Conservation (phyloP, 164 flowering plant genomes). For the grape (Vitis vinifera) region DNA sequence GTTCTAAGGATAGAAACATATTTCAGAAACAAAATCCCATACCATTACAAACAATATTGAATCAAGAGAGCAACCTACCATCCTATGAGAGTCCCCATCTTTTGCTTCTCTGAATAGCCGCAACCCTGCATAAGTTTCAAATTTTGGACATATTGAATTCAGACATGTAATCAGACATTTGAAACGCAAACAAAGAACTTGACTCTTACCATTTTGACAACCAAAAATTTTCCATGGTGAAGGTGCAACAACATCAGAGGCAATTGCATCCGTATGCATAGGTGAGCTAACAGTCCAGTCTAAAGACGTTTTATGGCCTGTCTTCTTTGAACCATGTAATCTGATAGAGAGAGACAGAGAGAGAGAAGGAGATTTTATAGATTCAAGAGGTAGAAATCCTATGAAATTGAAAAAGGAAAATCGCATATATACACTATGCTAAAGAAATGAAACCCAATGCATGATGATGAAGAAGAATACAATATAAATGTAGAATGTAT, state of each 20-base stretch:
- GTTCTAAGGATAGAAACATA: constrained; percentile 32
- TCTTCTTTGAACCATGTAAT: constrained; percentile 23
- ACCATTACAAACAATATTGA: constrained; percentile 1
- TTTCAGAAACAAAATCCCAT: constrained; percentile 14
- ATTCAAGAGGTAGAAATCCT: not conserved
- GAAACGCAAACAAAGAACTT: constrained; percentile 2
- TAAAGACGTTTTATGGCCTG: constrained; percentile 28
- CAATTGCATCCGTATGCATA: constrained; percentile 43
- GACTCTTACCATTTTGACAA: constrained; percentile 76
- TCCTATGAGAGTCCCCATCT: constrained; percentile 53
- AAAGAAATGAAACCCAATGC: no score
- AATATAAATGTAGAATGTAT: no score
- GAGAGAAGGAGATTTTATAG: no score
- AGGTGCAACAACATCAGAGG: constrained; percentile 91
- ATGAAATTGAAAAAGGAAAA: no score
- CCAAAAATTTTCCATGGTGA: constrained; percentile 96
- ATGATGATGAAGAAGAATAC: no score
- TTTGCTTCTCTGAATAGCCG: constrained; percentile 88
- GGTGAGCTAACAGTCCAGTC: constrained; percentile 40
- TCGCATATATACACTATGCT: not conserved
- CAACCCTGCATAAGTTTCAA: constrained; percentile 48
- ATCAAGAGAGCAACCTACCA: constrained; percentile 21
- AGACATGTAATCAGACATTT: constrained; percentile 3
- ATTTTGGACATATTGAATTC: not conserved
- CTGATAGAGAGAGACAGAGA: constrained; percentile 11